These are phyloP conservation scores for Phytophthora tubulina DNA, from an alignment of 352 stramenopile genomes.

Conservation along the genomic window DNA sequence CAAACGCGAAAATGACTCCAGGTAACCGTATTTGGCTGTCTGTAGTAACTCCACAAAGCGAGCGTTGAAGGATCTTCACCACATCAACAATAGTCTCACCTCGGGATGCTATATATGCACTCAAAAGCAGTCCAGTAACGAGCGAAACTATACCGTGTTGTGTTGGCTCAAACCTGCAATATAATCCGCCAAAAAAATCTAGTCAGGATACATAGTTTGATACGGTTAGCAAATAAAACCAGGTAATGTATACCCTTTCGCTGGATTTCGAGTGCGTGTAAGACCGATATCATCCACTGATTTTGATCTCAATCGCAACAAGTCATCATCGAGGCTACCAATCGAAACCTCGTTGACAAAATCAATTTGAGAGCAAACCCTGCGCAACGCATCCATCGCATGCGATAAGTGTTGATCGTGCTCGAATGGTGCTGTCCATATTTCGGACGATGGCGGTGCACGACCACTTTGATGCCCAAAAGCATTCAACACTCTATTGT, in stretches of 20 bases:
- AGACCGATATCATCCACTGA: constrained; percentile 18
- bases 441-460: no score
- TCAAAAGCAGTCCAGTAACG: background rate
- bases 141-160: constrained; percentile 13
- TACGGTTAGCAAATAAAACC: no score
- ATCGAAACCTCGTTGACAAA: constrained; percentile 19
- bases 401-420: background rate
- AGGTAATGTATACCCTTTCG: constrained; percentile 10
- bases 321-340: constrained; percentile 15
- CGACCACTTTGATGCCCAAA: no score
- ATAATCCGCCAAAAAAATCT: background rate
- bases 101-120: background rate
- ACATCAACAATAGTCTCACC: constrained; percentile 5
- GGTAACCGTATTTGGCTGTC: constrained; percentile 14
- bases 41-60: constrained; percentile 7
- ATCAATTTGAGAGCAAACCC: constrained; percentile 2
- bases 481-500: no score
- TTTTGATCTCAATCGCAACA: constrained; percentile 2
- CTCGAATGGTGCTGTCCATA: constrained; percentile 2
- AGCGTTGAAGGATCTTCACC: constrained; percentile 2
- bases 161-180: constrained; percentile 1
- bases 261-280: constrained; percentile 1
- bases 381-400: constrained; percentile 1
- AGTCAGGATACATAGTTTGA: no score
- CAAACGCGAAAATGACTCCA: constrained; percentile 17